Evolutionary conservation across 257 asterid species (phyloP).

Genomic region (Gardenia jasminoides): DNA sequence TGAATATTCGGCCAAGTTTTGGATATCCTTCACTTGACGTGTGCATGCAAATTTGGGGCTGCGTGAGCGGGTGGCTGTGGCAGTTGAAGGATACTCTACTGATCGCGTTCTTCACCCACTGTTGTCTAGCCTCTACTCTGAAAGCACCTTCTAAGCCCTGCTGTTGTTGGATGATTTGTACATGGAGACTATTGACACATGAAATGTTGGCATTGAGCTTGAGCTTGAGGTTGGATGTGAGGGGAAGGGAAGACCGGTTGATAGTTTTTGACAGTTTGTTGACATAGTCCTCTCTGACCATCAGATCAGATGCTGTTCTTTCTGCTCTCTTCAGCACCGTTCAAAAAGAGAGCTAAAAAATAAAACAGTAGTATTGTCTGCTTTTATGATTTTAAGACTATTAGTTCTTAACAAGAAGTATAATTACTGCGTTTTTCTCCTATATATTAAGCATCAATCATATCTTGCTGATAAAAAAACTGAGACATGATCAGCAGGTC

Average conservation of each 20-base stretch:
- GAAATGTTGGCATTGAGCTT: background rate
- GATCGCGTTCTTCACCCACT: background rate
- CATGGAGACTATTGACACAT: no score
- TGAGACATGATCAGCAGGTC: background rate
- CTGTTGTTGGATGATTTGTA: no score
- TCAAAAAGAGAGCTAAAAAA: no score
- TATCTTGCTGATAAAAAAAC: background rate
- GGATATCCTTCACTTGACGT: background rate
- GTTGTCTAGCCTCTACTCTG: no score
- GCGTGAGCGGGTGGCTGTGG: background rate
- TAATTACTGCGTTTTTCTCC: no score
- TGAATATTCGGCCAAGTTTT: slow-evolving; percentile 1
- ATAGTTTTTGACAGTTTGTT: background rate
- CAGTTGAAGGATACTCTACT: background rate
- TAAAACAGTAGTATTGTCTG: no score
- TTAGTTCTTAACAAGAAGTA: no score
- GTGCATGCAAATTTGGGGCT: background rate
- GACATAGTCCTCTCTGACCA: background rate
- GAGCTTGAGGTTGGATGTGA: no score
- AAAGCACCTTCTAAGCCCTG: no score
- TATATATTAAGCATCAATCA: no score
- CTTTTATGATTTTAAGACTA: background rate
- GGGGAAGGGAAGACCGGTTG: background rate
- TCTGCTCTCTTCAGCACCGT: no score
- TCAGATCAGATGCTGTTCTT: background rate